Evolutionary conservation across 139 green algal species (phyloP), one percentile per base, ranked within the genome.

Genomic region (Chlorella vulgaris): DNA sequence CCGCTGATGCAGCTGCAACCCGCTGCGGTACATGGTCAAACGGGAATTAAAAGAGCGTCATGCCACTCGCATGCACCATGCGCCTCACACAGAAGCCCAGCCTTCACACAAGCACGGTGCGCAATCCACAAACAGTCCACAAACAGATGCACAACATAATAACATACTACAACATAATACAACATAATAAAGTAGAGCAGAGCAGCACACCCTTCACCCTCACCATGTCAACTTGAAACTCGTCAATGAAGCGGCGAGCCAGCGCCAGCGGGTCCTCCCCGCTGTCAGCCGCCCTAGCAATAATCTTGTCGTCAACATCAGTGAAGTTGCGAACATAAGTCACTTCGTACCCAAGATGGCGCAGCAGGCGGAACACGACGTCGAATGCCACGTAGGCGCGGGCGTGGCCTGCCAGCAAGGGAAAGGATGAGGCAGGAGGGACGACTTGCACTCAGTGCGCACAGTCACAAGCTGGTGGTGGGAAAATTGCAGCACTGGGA

Each of bases 291-390:
- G 95, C 95, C 2, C 97, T 85, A 2, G 91, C 91, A 53, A 99
- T 98, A 89, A 99, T 99, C 87, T 99, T 99, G 89, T 99, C 97
- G 80, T 99, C 96, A 8, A 99, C 91, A 81, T 99, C 96, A 0
- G 90, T 94, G 75, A 93, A 92, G 76, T 94, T 94, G 55, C 90
- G 86, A 7, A 89, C 86, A 29, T 94, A 94, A 5, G 61, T 81
- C 21, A 98, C 95, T 31, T 93, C 70, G 68, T 95, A 97, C 5
- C 88, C 81, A 29, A 94, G 69, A 38, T 83, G 67, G 10, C 68
- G 60, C 67, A 99, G 87, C 51, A 92, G 82, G 53, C 96, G 90
- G 82, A 94, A 97, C 53, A 98, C 86, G 7, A 97, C 79, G 81
- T 99, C 97, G 75, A 99, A 99, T 0, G 91, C 89, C 0, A 98